Evolutionary conservation across 352 stramenopile species (phyloP).

Genomic region (Phytophthora quininea): DNA sequence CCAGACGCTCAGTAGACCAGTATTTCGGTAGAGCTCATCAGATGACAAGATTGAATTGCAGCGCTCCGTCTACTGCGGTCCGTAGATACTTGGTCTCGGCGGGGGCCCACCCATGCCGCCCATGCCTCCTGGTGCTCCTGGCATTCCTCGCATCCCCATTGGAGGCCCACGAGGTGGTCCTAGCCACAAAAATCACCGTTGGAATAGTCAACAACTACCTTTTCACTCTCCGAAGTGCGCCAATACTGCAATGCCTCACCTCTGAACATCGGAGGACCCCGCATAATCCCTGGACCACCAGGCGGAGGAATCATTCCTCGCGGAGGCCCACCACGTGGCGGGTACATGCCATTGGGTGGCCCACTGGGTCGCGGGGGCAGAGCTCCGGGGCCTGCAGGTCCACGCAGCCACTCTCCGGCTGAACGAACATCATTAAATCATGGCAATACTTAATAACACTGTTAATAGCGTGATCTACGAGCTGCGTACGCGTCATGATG

Average conservation of each 20-base stretch:
- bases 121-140: constrained; percentile 22
- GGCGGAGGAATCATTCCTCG: constrained; percentile 80
- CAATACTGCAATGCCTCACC: constrained; percentile 16
- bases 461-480: background rate
- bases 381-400: constrained; percentile 38
- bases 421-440: constrained; percentile 5
- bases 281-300: constrained; percentile 61
- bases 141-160: constrained; percentile 43
- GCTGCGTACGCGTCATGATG: constrained; percentile 75
- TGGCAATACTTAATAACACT: background rate
- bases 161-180: constrained; percentile 50
- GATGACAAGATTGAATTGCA: no score
- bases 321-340: constrained; percentile 66
- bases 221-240: no score
- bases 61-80: constrained; percentile 46
- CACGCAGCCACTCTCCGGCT: constrained; percentile 82
- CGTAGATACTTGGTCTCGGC: constrained; percentile 71
- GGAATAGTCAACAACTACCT: no score
- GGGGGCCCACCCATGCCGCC: constrained; percentile 42
- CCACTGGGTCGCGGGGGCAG: constrained; percentile 53
- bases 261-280: constrained; percentile 67
- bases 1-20: no score
- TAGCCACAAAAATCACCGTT: no score
- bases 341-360: constrained; percentile 50
- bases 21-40: no score